These are phyloP conservation scores for Phytomonas sp. DNA, from an alignment of 208 protist species.

Conservation along the genomic window DNA sequence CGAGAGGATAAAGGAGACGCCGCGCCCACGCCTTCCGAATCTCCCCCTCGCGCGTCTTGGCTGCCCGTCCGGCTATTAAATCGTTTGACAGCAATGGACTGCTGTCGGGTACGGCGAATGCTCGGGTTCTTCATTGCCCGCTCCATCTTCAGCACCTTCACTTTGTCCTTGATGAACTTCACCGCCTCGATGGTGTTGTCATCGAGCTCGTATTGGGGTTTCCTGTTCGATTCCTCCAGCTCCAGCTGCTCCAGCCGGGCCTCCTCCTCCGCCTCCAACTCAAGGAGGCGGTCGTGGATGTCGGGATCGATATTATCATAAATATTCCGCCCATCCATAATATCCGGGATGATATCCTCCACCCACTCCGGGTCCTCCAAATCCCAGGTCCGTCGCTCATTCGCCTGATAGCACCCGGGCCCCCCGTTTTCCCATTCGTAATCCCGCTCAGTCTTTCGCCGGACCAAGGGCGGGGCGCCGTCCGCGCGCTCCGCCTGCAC, in stretches of 20 bases:
- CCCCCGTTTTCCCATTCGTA: constrained; percentile 90
- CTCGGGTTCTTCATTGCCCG: constrained; percentile 83
- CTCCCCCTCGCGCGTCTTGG: constrained; percentile 33
- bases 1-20: constrained; percentile 9
- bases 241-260: constrained; percentile 88
- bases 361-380: constrained; percentile 95
- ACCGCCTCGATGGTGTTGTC: constrained; percentile 67
- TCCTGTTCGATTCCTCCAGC: constrained; percentile 86
- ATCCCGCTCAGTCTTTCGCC: constrained; percentile 87
- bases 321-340: constrained; percentile 99
- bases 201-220: constrained; percentile 48
- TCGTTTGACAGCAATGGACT: constrained; percentile 64
- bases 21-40: constrained; percentile 27
- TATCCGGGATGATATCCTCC: constrained; percentile 98
- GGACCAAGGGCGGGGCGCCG: constrained; percentile 25
- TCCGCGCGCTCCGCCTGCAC: constrained; percentile 41
- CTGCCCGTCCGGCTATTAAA: constrained; percentile 87
- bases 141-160: constrained; percentile 87
- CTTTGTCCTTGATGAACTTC: constrained; percentile 85
- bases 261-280: constrained; percentile 92
- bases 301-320: constrained; percentile 99
- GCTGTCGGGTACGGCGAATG: constrained; percentile 74
- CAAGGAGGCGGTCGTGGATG: constrained; percentile 90
- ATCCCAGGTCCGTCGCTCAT: constrained; percentile 86
- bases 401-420: constrained; percentile 86